Evolutionary conservation across 75 land plant species (phyloP).

Genomic region (Cunninghamia lanceolata): DNA sequence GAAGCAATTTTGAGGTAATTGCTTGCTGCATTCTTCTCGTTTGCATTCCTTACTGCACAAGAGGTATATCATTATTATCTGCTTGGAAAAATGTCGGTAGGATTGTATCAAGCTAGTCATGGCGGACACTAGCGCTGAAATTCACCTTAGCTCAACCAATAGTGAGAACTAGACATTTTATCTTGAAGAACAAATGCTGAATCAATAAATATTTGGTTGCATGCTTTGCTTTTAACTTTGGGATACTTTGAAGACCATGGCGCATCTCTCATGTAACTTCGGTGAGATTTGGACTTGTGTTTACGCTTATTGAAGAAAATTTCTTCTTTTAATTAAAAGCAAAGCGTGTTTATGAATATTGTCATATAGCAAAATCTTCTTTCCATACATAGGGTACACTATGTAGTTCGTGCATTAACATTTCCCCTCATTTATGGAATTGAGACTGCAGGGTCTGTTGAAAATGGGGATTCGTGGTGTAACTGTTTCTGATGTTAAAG

Average conservation of each 20-base stretch:
- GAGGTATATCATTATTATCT: background rate
- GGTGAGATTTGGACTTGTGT: background rate
- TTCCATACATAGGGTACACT: background rate
- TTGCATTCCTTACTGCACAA: background rate
- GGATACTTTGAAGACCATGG: conserved; percentile 54
- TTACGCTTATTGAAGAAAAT: background rate
- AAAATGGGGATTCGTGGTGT: conserved; percentile 87
- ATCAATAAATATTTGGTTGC: background rate
- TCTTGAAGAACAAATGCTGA: background rate
- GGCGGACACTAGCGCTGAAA: background rate
- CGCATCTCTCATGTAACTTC: conserved; percentile 52
- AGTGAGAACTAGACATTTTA: background rate
- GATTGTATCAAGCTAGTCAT: background rate
- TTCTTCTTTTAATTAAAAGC: background rate
- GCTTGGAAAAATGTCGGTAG: background rate
- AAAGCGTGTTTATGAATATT: background rate
- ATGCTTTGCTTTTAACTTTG: conserved; percentile 7
- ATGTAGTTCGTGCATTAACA: background rate
- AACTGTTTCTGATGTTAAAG: conserved; percentile 82
- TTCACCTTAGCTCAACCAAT: background rate
- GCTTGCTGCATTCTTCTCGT: background rate
- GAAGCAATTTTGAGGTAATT: conserved; percentile 77
- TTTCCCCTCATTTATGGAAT: background rate
- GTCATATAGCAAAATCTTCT: background rate
- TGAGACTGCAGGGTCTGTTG: conserved; percentile 51